phyloP scores from a whole-genome alignment of 225 moss, liverwort and hornwort genomes.

The Lunularia cruciata region DNA sequence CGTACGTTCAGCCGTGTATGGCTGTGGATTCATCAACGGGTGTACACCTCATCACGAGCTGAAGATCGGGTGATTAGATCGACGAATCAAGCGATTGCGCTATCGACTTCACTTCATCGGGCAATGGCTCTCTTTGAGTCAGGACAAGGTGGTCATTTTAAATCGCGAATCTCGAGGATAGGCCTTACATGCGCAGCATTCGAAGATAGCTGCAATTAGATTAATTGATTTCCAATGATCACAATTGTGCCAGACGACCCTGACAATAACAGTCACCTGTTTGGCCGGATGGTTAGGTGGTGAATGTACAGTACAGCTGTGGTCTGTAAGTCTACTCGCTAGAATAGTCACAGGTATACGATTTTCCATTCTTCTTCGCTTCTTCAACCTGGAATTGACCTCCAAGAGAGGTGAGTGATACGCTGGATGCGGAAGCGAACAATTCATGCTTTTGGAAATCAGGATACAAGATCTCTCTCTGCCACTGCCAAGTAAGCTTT shows the following conservation, averaged over 20 bases:
- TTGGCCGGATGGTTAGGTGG: background rate
- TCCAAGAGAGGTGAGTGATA: background rate
- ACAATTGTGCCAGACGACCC: background rate
- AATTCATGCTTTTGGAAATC: background rate
- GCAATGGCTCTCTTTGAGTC: too few relatives aligned
- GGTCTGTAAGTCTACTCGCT: background rate
- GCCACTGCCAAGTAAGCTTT: background rate
- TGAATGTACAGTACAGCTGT: conserved; percentile 7
- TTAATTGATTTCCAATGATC: background rate
- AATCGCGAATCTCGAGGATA: too few relatives aligned
- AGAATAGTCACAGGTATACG: background rate
- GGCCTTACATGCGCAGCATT: too few relatives aligned
- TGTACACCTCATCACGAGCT: conserved; percentile 33
- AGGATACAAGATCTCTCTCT: background rate
- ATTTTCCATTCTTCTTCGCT: background rate
- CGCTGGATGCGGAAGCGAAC: background rate
- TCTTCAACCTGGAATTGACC: background rate
- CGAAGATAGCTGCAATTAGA: too few relatives aligned
- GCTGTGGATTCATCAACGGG: conserved; percentile 29
- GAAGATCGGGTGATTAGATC: conserved; percentile 9
- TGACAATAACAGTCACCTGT: conserved; percentile 9
- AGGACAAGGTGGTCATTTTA: too few relatives aligned
- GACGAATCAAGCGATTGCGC: too few relatives aligned
- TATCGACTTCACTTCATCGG: too few relatives aligned
- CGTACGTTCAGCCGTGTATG: conserved; percentile 33